phyloP scores from a whole-genome alignment of 768 basidiomycete species.

The Lactarius hatsudake region DNA sequence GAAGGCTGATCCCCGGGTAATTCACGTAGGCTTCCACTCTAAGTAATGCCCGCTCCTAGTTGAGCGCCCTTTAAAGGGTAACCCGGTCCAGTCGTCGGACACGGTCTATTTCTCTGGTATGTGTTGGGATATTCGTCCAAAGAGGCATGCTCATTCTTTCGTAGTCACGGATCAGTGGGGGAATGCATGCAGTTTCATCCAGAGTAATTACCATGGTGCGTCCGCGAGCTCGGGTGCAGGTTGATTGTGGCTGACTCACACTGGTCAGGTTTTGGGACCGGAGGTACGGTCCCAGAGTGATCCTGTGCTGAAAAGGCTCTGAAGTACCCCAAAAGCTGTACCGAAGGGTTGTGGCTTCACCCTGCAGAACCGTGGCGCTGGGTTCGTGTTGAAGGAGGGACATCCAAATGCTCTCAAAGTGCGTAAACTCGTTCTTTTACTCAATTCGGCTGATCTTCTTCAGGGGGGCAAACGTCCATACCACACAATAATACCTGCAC shows the following conservation, averaged over 20 bases:
- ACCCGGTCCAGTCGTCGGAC: conserved; percentile 82
- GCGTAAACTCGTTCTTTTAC: conserved; percentile 7
- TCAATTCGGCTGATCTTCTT: neutral
- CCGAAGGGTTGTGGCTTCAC: conserved; percentile 96
- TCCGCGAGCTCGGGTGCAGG: neutral
- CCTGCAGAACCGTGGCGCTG: conserved; percentile 88
- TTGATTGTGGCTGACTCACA: neutral
- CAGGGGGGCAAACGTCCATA: conserved; percentile 84
- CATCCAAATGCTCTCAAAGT: conserved; percentile 87
- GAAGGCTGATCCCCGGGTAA: conserved; percentile 61
- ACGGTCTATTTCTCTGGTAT: conserved; percentile 91
- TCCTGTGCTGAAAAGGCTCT: neutral
- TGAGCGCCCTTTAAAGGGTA: conserved; percentile 49
- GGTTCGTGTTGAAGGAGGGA: conserved; percentile 73
- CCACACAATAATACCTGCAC: conserved; percentile 92
- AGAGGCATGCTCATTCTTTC: neutral
- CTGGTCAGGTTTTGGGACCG: conserved; percentile 79
- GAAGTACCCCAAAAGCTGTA: conserved; percentile 50
- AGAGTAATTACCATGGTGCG: conserved; percentile 82
- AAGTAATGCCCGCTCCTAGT: neutral
- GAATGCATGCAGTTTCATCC: conserved; percentile 86
- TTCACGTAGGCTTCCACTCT: conserved; percentile 41
- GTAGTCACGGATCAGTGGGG: conserved; percentile 83
- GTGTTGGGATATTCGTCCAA: conserved; percentile 12
- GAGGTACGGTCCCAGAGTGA: conserved; percentile 43